Evolutionary conservation across 192 early-diverging fungal genomes (phyloP), one percentile per base, ranked within the genome.

Genomic region (Mortierella antarctica): DNA sequence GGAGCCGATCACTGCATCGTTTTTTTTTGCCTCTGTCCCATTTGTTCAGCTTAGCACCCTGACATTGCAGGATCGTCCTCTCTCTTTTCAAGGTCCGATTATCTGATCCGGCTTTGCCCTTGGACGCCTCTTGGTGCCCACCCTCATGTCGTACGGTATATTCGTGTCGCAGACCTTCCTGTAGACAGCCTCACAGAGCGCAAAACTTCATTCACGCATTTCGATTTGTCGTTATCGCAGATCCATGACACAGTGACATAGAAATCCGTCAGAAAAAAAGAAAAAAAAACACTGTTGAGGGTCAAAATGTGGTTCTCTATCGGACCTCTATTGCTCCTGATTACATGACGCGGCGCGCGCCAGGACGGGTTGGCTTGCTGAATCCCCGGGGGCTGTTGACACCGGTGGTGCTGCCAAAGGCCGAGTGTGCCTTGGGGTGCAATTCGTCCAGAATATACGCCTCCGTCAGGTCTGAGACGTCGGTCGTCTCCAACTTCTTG

Each of bases 401-500:
- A 20, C 65, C 52, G 50, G 54, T 62, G 39, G 44, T 57, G 41
- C 57, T 46, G 44, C 64, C 48, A 47, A 41, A 51, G 4, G 59
- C 18, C 2, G 57, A 49, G 2, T 53, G 49, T 10, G 68, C 51
- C 47, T 56, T 49, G 44, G 77, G 83, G 60, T 84, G 70, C 17
- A 93, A 57, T 46, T 91, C 92, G 17, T 88, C 89, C 20, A 82
- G 67, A 8, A 94, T 63, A 46, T 83, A 89, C 4, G 73, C 57
- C 39, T 87, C 81, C 10, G 86, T 87, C 64, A 94, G 58, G 42
- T 92, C 93, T 10, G 53, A 61, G 0, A 86, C 82, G 70, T 89
- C 87, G 51, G 89, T 92, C 17, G 92, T 86, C 83, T 93, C 92
- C 59, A 90, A 61, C 80, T 92, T 94, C 82, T 91, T 89, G 15